A percentile compares a stretch with the other conserved stretches of the same genome.
Conservation (phyloP, 306 rosid genomes). For the Hippophae rhamnoides region DNA sequence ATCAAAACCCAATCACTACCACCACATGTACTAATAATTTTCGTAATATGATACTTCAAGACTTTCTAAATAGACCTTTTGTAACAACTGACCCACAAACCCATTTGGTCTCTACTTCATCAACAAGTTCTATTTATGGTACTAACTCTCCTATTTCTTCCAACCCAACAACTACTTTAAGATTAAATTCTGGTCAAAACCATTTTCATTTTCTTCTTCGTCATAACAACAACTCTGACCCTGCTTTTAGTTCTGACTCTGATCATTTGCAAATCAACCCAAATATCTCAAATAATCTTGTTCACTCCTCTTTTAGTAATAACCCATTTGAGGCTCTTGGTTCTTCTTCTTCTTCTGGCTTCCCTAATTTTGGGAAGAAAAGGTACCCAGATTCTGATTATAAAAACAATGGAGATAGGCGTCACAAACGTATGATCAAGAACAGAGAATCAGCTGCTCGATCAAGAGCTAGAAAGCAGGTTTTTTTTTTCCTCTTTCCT, state of each 20-base stretch:
- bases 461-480: constrained; percentile 93
- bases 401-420: constrained; percentile 17
- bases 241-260: background rate
- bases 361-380: constrained; percentile 30
- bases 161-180: constrained; percentile 29
- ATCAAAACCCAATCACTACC: background rate
- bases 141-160: constrained; percentile 13
- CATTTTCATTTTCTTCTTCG: constrained; percentile 14
- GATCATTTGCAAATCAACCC: constrained; percentile 5
- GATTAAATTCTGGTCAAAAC: constrained; percentile 30
- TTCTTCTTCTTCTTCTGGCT: constrained; percentile 15
- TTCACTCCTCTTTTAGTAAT: background rate
- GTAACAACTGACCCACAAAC: background rate
- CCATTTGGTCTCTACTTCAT: constrained; percentile 8
- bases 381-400: constrained; percentile 24
- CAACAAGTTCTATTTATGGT: background rate
- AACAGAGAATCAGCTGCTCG: constrained; percentile 93
- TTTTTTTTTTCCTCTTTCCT: background rate
- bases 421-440: constrained; percentile 80
- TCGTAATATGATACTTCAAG: constrained; percentile 39
- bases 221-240: constrained; percentile 6
- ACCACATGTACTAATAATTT: background rate
- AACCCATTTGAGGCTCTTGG: constrained; percentile 19
- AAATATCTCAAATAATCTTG: constrained; percentile 1
- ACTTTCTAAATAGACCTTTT: constrained; percentile 48